Conservation (phyloP, 345 rosid species). For the Hibiscus syriacus region DNA sequence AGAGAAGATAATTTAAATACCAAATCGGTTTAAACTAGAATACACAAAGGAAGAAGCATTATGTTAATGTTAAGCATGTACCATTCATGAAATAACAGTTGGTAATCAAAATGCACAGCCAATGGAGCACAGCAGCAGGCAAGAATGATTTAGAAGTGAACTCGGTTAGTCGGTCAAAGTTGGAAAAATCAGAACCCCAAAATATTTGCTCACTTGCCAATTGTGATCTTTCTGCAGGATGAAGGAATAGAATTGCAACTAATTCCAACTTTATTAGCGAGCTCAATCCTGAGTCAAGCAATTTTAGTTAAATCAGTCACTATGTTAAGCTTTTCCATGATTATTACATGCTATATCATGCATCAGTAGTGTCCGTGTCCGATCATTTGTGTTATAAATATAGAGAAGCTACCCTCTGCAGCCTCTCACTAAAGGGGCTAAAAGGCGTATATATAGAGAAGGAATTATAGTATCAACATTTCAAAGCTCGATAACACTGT, state of each 20-base stretch:
- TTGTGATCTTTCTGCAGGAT: neutral
- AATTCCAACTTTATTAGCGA: neutral
- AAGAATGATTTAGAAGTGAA: neutral
- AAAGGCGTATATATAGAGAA: too few species aligned
- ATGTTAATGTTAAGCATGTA: neutral
- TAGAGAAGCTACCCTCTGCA: neutral
- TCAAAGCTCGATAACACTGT: neutral
- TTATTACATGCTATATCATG: neutral
- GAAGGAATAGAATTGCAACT: neutral
- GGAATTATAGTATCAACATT: too few species aligned
- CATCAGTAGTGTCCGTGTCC: neutral
- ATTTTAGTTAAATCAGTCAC: neutral
- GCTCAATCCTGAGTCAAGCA: neutral
- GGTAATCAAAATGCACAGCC: neutral
- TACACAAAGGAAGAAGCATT: neutral
- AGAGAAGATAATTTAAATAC: too few species aligned
- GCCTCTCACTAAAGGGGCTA: neutral
- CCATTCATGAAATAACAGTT: neutral
- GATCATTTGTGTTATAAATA: too few species aligned
- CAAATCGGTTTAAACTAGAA: neutral
- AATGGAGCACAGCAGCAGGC: neutral
- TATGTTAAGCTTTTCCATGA: neutral
- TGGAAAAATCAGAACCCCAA: neutral
- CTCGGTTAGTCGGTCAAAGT: neutral
- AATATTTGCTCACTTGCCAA: neutral